Base-by-base conservation (phyloP, 805 yeast genomes). In the Candida silvatica region DNA sequence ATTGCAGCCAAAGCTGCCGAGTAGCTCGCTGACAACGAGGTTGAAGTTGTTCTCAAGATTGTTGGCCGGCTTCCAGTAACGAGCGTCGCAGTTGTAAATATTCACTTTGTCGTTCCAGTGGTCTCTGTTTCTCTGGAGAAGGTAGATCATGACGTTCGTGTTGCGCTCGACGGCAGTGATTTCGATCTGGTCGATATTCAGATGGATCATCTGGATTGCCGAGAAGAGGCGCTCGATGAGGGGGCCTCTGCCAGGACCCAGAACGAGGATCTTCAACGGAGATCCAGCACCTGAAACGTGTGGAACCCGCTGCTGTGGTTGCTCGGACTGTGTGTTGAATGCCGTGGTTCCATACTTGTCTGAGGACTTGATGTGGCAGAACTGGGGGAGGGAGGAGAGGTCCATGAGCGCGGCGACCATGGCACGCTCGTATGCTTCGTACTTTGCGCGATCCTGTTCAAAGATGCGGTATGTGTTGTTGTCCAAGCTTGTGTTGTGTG, bases 1-100 rank as follows among this genome's bases (percentile, higher is more conserved):
- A 55, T 88, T 90, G 54, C 94, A 90, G 4, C 95, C 97, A 59
- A 90, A 82, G 12, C 95, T 83, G 5, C 97, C 97, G 19, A 88
- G 56, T 6, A 90, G 60, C 53, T 88, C 97, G 29, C 94, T 80
- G 2, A 90, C 67, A 6, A 87, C 69, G 29, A 88, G 48, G 48
- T 82, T 69, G 37, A 69, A 66, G 14, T 61, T 59, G 9, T 51
- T 41, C 43, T 44, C 3, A 63, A 34, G 25, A 9, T 38, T 19
- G 14, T 32, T 8, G 3, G 27, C n/a, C 6, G 52, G 50, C 6
- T 48, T 36, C 77, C 78, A 72, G 3, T 47, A 40, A 14, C 92
- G 59, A 55, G 77, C 71, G 54, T 88, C 95, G 3, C 60, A 62
- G 29, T 65, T 56, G 3, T 80, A 51, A 2, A 87, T 53, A 6